Conservation (phyloP, 2,329 filamentous ascomycete genomes). For the Arthrobotrys sinensis region DNA sequence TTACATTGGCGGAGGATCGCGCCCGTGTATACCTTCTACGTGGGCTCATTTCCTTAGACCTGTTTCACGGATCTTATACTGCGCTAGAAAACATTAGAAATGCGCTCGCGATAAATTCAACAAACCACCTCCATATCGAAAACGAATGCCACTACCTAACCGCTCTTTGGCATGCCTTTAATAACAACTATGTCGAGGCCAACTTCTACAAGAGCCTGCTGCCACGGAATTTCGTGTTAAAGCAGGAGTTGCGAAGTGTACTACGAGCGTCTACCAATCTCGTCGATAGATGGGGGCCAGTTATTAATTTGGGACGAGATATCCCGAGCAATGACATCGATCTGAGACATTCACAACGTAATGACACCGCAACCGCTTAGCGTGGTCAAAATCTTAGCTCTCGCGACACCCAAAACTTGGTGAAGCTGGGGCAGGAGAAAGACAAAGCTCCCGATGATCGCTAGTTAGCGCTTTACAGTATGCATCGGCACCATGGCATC, state of each 20-base stretch:
- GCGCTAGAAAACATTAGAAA: background rate
- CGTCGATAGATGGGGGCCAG: background rate
- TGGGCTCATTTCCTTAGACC: background rate
- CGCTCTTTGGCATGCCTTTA: background rate
- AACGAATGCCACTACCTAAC: constrained; percentile 14
- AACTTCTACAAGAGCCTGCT: constrained; percentile 18
- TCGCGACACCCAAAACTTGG: too few species aligned
- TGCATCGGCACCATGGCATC: too few species aligned
- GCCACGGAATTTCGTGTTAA: background rate
- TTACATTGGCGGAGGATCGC: background rate
- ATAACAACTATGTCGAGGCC: constrained; percentile 7
- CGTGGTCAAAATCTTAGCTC: too few species aligned
- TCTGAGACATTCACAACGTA: too few species aligned
- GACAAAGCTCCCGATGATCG: too few species aligned
- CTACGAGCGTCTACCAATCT: background rate
- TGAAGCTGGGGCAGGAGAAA: too few species aligned
- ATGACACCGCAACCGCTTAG: too few species aligned
- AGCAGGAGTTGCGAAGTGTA: background rate
- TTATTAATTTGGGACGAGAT: constrained; percentile 12
- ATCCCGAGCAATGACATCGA: background rate
- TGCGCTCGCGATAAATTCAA: constrained; percentile 2
- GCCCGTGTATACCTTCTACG: constrained; percentile 2
- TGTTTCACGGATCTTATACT: background rate
- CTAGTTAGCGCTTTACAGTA: too few species aligned
- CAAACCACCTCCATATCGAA: constrained; percentile 8